These are phyloP conservation scores for Biscogniauxia sp. DNA, from an alignment of 2,329 filamentous ascomycete genomes.

Conservation along the genomic window DNA sequence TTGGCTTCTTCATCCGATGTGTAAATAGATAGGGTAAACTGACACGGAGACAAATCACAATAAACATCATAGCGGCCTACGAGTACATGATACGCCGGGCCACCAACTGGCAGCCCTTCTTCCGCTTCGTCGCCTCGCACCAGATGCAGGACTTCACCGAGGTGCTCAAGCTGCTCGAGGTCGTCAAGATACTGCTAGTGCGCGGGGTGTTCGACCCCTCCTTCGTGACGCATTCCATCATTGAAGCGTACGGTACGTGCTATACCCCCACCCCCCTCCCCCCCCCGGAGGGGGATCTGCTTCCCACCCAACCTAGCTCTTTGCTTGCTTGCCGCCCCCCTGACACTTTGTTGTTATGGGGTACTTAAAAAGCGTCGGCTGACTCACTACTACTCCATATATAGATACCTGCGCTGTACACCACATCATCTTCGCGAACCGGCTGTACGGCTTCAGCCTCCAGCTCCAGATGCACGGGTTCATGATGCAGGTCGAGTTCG, in stretches of 20 bases:
- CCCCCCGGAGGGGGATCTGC: no score
- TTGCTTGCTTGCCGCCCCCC: no score
- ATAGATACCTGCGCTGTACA: no score
- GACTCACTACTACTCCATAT: no score
- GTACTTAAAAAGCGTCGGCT: no score
- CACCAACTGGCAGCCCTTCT: not conserved
- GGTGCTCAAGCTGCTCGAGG: not conserved
- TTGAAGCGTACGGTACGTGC: not conserved
- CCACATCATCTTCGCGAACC: not conserved
- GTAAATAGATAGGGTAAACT: no score
- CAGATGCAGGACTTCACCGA: not conserved
- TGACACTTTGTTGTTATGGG: no score
- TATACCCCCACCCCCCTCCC: no score
- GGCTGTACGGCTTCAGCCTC: not conserved
- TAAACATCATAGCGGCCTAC: not conserved
- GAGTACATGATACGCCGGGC: not conserved
- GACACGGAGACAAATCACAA: not conserved
- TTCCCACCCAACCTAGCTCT: no score
- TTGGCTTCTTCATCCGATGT: no score
- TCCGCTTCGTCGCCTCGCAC: not conserved
- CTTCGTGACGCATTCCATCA: not conserved
- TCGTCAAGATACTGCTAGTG: not conserved
- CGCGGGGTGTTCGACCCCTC: not conserved
- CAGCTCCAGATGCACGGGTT: not conserved
- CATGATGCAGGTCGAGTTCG: not conserved